Percentiles rank a stretch among this genome's conserved stretches.
Conservation (phyloP, 2,329 filamentous ascomycete species). For the Aspergillus alliaceus region DNA sequence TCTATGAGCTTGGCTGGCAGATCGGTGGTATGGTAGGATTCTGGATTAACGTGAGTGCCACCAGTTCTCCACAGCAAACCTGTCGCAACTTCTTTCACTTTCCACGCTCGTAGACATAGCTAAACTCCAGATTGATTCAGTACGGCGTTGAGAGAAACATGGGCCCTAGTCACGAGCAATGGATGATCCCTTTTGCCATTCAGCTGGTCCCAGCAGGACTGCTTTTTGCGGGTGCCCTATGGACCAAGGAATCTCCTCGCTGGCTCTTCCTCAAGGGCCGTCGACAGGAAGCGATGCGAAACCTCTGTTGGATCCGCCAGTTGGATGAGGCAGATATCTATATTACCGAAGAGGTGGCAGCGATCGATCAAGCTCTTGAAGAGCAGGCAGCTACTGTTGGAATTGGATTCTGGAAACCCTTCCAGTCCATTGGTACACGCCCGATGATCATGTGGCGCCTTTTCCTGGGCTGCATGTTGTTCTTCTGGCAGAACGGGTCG, state of each 20-base stretch:
- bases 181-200: conserved; percentile 35
- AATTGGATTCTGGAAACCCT: conserved; percentile 72
- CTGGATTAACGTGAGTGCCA: conserved; percentile 41
- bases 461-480: conserved; percentile 71
- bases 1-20: conserved; percentile 55
- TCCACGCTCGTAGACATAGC: no score
- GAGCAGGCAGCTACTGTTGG: conserved; percentile 62
- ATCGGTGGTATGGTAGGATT: conserved; percentile 47
- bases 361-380: conserved; percentile 69
- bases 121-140: conserved; percentile 17
- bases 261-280: conserved; percentile 68
- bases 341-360: conserved; percentile 70
- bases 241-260: conserved; percentile 63
- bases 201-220: conserved; percentile 35
- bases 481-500: conserved; percentile 75
- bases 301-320: conserved; percentile 49
- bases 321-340: conserved; percentile 53
- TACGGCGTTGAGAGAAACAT: conserved; percentile 52
- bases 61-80: no score
- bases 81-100: no score
- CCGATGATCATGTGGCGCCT: conserved; percentile 68
- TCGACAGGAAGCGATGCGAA: conserved; percentile 63
- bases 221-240: conserved; percentile 55
- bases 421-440: conserved; percentile 55
- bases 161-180: conserved; percentile 28